Evolutionary conservation across 495 filamentous ascomycete species (phyloP), one percentile per base, ranked within the genome.

Genomic region (Aspergillus sparsus): DNA sequence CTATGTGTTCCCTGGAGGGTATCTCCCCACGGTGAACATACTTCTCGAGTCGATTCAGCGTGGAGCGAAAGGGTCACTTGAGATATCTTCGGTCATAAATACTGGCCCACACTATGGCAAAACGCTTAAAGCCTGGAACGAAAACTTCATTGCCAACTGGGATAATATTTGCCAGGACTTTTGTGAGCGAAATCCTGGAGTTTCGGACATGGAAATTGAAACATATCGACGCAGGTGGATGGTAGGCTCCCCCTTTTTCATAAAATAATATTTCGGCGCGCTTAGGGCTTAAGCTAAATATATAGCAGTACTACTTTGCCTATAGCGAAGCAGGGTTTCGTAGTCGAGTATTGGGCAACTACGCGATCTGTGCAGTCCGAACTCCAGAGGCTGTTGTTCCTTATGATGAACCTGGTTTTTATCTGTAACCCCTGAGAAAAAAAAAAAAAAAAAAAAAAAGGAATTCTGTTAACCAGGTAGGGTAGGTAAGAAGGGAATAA

Each of bases 1-100:
- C 57, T 89, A 90, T 63, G 90, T 90, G 55, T 91, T 91, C 67
- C 89, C 87, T 2, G 86, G 87, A 42, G 87, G 89, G 2, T 87
- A 91, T 66, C 74, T 90, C 0, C 87, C 87, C 12, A 88, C 85
- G 6, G 78, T 84, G 33, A 84, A 79, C 27, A 84, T 88, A 63
- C 73, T 90, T 34, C 72, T 89, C 21, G 76, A 80, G 39, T 77
- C 84, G 37, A 84, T 91, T 50, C 79, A 76, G 33, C 72, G 71
- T 35, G 83, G 86, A 46, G 83, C 83, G 5, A 76, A 73, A 32
- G 83, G 81, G 0, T 80, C 79, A 1, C 74, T 89, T 31, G 75
- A 89, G 45, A 77, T 90, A 11, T 83, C 89, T 51, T 77, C 73
- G 16, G 70, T 89, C 34, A 79, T 86, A 60, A 89, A 89, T 58